Conservation (phyloP, 1,139 yeast genomes). For the Debaryomycetaceae sp. region DNA sequence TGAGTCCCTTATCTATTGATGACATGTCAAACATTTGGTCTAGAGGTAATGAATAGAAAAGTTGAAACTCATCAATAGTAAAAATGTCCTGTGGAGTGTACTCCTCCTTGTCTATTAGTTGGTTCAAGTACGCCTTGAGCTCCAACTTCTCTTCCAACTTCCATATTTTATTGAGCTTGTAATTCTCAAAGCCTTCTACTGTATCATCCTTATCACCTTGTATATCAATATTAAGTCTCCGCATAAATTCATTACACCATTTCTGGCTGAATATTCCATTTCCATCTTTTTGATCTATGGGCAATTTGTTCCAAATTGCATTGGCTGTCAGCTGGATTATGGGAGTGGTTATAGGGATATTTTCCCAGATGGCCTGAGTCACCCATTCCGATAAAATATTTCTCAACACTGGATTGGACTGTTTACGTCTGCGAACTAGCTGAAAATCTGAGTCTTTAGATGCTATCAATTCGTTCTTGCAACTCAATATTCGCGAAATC, state of each 20-base stretch:
- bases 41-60: constrained; percentile 58
- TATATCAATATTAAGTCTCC: constrained; percentile 52
- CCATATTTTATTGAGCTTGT: constrained; percentile 57
- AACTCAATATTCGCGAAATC: constrained; percentile 56
- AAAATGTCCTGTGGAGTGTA: constrained; percentile 54
- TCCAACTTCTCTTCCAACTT: constrained; percentile 54
- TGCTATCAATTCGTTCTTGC: constrained; percentile 56
- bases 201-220: constrained; percentile 45
- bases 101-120: constrained; percentile 26
- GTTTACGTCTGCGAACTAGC: constrained; percentile 52
- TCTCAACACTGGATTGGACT: constrained; percentile 54
- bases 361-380: constrained; percentile 65
- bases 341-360: constrained; percentile 61
- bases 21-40: constrained; percentile 55
- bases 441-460: constrained; percentile 56
- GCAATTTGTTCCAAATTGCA: constrained; percentile 60
- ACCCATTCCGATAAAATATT: constrained; percentile 65
- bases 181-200: constrained; percentile 24
- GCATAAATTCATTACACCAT: constrained; percentile 60
- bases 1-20: constrained; percentile 44
- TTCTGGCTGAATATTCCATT: constrained; percentile 62
- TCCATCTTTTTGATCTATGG: constrained; percentile 54
- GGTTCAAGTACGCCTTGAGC: constrained; percentile 31
- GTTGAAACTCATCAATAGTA: constrained; percentile 58
- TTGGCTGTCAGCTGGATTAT: constrained; percentile 62